Percentiles rank a stretch among this genome's conserved stretches.
Conservation (phyloP, 805 yeast genomes). For the Candida tammaniensis region DNA sequence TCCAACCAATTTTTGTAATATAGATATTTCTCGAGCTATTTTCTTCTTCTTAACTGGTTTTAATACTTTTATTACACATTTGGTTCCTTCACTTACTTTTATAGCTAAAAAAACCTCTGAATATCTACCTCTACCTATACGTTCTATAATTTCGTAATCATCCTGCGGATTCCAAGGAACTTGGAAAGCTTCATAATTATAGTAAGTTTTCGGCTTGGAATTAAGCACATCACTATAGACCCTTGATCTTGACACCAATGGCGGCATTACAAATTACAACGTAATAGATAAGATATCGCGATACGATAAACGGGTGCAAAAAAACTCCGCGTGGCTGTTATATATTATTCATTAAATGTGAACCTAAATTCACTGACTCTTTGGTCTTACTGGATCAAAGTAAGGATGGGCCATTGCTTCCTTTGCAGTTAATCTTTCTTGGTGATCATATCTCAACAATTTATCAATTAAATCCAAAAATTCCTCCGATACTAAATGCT, state of each 20-base stretch:
- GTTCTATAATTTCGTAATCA: conserved; percentile 72
- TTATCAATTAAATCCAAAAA: conserved; percentile 70
- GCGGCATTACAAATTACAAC: too few relatives aligned
- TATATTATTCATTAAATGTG: conserved; percentile 1
- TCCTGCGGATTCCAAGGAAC: conserved; percentile 42
- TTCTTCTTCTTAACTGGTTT: conserved; percentile 93
- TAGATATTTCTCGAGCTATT: conserved; percentile 85
- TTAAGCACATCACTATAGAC: conserved; percentile 78
- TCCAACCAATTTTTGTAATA: conserved; percentile 77
- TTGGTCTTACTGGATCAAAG: conserved; percentile 40
- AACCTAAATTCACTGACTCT: not conserved
- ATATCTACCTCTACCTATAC: conserved; percentile 91
- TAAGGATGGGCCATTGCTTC: conserved; percentile 83
- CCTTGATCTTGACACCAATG: conserved; percentile 22
- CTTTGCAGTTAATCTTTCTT: conserved; percentile 79
- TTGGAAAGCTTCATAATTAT: conserved; percentile 75
- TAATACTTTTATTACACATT: conserved; percentile 81
- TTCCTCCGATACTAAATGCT: conserved; percentile 50
- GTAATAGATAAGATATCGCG: not conserved
- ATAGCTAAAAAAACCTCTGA: conserved; percentile 92
- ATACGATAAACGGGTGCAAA: conserved; percentile 1
- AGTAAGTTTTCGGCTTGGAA: conserved; percentile 66
- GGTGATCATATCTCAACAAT: conserved; percentile 79
- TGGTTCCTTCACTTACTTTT: conserved; percentile 57
- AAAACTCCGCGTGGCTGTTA: not conserved